phyloP scores from a whole-genome alignment of 2,329 filamentous ascomycete genomes.

The Verticillium albo-atrum region DNA sequence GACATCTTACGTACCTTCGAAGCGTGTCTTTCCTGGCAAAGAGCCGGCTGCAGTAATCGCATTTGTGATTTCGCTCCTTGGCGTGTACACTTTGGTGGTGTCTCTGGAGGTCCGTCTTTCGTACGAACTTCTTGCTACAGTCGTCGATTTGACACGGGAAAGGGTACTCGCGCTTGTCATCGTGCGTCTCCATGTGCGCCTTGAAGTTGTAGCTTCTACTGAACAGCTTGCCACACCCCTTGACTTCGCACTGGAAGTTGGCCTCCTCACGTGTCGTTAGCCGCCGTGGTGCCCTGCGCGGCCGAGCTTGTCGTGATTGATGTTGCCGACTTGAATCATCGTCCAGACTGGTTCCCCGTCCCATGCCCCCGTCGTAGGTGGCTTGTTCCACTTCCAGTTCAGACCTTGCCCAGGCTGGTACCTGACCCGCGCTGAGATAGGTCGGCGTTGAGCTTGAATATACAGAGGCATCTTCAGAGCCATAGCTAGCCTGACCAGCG shows the following conservation, averaged over 20 bases:
- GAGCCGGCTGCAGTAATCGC: constrained; percentile 63
- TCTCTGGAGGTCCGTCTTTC: constrained; percentile 72
- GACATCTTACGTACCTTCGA: constrained; percentile 55
- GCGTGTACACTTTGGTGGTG: constrained; percentile 66
- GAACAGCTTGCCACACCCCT: constrained; percentile 73
- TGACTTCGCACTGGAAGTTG: constrained; percentile 63
- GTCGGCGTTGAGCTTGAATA: neutral
- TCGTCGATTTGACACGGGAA: constrained; percentile 61
- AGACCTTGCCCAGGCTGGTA: constrained; percentile 32
- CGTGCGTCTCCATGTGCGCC: constrained; percentile 80
- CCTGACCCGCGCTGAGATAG: constrained; percentile 7
- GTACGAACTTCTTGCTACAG: constrained; percentile 73
- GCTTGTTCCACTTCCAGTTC: constrained; percentile 23
- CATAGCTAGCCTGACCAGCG: constrained; percentile 27
- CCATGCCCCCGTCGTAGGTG: constrained; percentile 3
- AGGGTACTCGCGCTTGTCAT: constrained; percentile 66
- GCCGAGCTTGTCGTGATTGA: constrained; percentile 16
- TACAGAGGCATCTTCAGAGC: constrained; percentile 6
- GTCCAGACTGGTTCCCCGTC: neutral
- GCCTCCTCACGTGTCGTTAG: constrained; percentile 65
- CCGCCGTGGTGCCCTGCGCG: constrained; percentile 38
- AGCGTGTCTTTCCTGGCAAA: constrained; percentile 82
- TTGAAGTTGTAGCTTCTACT: constrained; percentile 83
- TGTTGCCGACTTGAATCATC: constrained; percentile 12
- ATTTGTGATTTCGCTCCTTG: constrained; percentile 66